phyloP scores from a whole-genome alignment of 768 basidiomycete genomes.

The Dacryopinax primogenitus region DNA sequence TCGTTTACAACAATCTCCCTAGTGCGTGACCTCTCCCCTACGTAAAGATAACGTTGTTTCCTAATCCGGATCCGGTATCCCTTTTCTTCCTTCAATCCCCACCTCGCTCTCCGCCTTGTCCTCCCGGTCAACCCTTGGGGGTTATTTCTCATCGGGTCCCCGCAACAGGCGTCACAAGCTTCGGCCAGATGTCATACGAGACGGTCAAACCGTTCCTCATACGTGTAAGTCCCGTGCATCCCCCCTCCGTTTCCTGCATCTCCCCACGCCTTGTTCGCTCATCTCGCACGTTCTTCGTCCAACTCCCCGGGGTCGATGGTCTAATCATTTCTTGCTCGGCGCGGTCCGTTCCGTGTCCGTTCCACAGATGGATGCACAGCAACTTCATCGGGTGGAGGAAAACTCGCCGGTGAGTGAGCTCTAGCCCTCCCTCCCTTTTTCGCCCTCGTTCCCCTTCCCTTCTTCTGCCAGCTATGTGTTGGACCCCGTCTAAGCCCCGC shows the following conservation, averaged over 20 bases:
- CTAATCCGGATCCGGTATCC: neutral
- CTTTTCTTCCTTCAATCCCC: neutral
- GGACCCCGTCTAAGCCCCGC: neutral
- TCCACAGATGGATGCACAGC: constrained; percentile 45
- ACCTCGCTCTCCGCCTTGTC: neutral
- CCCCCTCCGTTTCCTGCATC: neutral
- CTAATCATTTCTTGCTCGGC: neutral
- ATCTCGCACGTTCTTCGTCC: neutral
- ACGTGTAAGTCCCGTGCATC: neutral
- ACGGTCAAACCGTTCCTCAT: constrained; percentile 56
- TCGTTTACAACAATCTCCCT: constrained; percentile 31
- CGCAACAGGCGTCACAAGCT: constrained; percentile 43
- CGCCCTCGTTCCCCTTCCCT: constrained; percentile 12
- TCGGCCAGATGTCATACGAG: constrained; percentile 46
- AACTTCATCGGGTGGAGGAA: constrained; percentile 54
- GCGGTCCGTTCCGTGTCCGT: neutral
- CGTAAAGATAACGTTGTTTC: neutral
- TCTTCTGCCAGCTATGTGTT: neutral
- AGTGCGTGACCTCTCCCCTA: neutral
- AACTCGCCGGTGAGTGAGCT: constrained; percentile 59
- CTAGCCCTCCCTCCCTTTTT: too few relatives aligned
- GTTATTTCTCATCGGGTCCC: constrained; percentile 1
- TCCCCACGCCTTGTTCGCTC: neutral
- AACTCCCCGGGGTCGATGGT: neutral
- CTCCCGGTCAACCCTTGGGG: neutral